Evolutionary conservation across 2,329 filamentous ascomycete species (phyloP), one percentile per base, ranked within the genome.

Genomic region (Ophidiomyces ophidiicola): DNA sequence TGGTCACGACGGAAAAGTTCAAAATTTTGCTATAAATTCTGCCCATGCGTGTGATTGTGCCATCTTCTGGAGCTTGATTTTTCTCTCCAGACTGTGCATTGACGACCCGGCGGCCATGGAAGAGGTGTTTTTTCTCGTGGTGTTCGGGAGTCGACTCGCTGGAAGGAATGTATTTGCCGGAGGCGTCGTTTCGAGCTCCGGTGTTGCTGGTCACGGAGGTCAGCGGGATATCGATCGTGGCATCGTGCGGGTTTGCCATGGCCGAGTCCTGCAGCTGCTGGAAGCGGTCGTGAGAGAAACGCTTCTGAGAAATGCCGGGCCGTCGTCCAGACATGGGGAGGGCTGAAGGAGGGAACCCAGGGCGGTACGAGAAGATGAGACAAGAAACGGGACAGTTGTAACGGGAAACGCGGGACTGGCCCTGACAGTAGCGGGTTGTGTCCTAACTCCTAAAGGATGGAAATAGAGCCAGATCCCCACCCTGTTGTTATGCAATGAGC

Each of bases 191-290:
- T 32, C 66, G 62, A 29, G 59, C 61, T 26, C 63, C 64, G 8
- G 62, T 63, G 43, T 65, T 63, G 41, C 66, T 71, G 46, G 64
- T 57, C 28, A 76, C 69, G 33, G 64, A 66, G 48, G 72, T 67
- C 46, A 80, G 62, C 5, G 76, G 76, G 37, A 80, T 80, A 48
- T 78, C 69, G 49, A 72, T 72, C 18, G 71, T 74, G 30, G 66
- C 67, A 50, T 74, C 70, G 46, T 70, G 64, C 19, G 67, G 61
- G 41, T 61, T 63, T 36, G 56, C 48, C 64, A 69, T 69, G 19
- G 52, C 50, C 6, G 29, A 46, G 32, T 61, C 60, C 20, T 52
- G 58, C 28, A 63, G 53, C 15, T 60, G 61, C 40, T 65, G 54
- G 43, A 69, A 69, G 40, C 63, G 61, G 47, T 67, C 61, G 42